Conservation (phyloP, 2,329 filamentous ascomycete genomes). For the Ascochyta lentis region DNA sequence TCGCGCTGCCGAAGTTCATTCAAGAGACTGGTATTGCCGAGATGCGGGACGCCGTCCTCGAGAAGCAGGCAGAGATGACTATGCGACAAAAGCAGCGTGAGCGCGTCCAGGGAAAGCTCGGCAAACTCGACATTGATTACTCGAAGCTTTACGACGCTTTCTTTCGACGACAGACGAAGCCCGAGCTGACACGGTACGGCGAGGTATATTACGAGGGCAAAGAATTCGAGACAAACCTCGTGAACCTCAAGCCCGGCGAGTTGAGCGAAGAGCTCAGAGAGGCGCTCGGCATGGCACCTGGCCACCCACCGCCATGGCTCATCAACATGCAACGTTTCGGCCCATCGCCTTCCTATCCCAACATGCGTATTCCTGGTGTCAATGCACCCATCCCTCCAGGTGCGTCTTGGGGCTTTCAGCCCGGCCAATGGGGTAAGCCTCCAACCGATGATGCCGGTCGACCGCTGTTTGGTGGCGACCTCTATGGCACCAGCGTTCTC, state of each 20-base stretch:
- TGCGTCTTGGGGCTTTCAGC: slow-evolving; percentile 92
- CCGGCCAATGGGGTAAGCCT: slow-evolving; percentile 94
- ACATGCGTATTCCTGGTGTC: slow-evolving; percentile 91
- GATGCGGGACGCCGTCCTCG: slow-evolving; percentile 95
- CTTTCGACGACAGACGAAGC: slow-evolving; percentile 97
- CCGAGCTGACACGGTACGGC: slow-evolving; percentile 88
- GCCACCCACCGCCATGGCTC: slow-evolving; percentile 93
- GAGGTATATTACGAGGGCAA: slow-evolving; percentile 99
- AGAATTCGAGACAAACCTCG: slow-evolving; percentile 93
- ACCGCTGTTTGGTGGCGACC: slow-evolving; percentile 90
- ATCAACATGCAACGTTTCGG: slow-evolving; percentile 96
- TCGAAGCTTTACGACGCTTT: slow-evolving; percentile 98
- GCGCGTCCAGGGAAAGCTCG: slow-evolving; percentile 93
- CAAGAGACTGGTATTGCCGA: slow-evolving; percentile 96
- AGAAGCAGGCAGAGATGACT: slow-evolving; percentile 91
- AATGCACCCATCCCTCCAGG: slow-evolving; percentile 92
- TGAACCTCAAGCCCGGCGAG: slow-evolving; percentile 88
- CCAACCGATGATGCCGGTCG: slow-evolving; percentile 92
- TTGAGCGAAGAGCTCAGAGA: slow-evolving; percentile 88
- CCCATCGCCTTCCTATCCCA: slow-evolving; percentile 91
- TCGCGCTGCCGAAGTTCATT: slow-evolving; percentile 93
- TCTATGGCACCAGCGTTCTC: slow-evolving; percentile 79
- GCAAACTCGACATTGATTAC: slow-evolving; percentile 97
- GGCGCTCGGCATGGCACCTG: slow-evolving; percentile 90
- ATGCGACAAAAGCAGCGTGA: slow-evolving; percentile 96